Evolutionary conservation across 768 basidiomycete genomes (phyloP).

Genomic region (Harrya chromipes): DNA sequence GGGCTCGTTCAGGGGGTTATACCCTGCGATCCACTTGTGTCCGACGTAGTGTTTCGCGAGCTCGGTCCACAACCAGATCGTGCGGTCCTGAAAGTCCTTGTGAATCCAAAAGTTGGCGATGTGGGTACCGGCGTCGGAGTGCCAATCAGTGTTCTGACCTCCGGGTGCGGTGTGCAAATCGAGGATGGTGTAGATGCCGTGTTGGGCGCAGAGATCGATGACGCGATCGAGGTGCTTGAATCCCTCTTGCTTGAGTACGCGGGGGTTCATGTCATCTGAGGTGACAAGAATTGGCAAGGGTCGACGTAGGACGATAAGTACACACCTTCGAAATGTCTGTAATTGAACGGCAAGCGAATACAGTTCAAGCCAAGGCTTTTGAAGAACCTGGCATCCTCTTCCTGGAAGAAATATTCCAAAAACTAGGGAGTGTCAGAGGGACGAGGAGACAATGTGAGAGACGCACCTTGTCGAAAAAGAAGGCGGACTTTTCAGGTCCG

Average conservation of each 20-base stretch:
- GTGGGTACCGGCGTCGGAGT: conserved; percentile 67
- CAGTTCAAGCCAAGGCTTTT: conserved; percentile 77
- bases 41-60: conserved; percentile 72
- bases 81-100: conserved; percentile 81
- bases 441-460: neutral
- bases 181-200: conserved; percentile 76
- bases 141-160: conserved; percentile 80
- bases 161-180: conserved; percentile 78
- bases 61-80: conserved; percentile 73
- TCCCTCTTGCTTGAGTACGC: conserved; percentile 67
- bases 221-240: conserved; percentile 86
- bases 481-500: conserved; percentile 63
- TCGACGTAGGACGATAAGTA: neutral
- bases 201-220: conserved; percentile 66
- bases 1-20: conserved; percentile 82
- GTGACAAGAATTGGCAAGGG: conserved; percentile 7
- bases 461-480: conserved; percentile 80
- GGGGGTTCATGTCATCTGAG: conserved; percentile 71
- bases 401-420: conserved; percentile 80
- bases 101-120: conserved; percentile 78
- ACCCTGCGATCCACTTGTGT: conserved; percentile 83
- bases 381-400: conserved; percentile 73
- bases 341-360: conserved; percentile 73
- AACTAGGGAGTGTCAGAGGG: conserved; percentile 43
- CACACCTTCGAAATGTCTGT: conserved; percentile 60